Conservation (phyloP, 23 red algal genomes). For the Agarophyton chilense region DNA sequence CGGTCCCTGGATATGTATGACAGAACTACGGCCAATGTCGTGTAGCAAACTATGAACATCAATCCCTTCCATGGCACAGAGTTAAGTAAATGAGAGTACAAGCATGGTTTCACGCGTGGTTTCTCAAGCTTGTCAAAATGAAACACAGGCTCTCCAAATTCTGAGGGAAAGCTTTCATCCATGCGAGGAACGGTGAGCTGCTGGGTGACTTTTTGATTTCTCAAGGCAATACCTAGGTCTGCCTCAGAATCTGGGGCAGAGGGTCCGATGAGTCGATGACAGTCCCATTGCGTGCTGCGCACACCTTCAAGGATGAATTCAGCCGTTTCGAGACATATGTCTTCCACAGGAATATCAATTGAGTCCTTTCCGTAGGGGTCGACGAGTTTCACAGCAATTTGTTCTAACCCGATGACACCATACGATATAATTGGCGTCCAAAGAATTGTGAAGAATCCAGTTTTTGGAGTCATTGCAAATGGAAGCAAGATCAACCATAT, state of each 20-base stretch:
- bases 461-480: constrained; percentile 30
- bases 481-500: constrained; percentile 40
- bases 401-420: constrained; percentile 43
- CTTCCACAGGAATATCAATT: constrained; percentile 52
- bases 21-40: not conserved
- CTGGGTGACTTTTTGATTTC: not conserved
- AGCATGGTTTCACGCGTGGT: not conserved
- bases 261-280: not conserved
- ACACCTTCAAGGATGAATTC: constrained; percentile 21
- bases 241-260: not conserved
- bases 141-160: not conserved
- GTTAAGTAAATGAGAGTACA: constrained; percentile 26
- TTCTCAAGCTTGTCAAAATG: not conserved
- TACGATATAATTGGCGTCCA: constrained; percentile 53
- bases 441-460: constrained; percentile 37
- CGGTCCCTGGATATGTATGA: constrained; percentile 23
- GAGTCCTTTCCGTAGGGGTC: constrained; percentile 31
- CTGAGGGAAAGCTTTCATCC: not conserved
- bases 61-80: constrained; percentile 41
- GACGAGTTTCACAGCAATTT: constrained; percentile 30
- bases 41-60: not conserved
- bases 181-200: constrained; percentile 19
- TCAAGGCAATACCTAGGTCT: not conserved
- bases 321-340: not conserved
- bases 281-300: not conserved